Conservation (phyloP, 306 rosid species). For the Quercus robur region DNA sequence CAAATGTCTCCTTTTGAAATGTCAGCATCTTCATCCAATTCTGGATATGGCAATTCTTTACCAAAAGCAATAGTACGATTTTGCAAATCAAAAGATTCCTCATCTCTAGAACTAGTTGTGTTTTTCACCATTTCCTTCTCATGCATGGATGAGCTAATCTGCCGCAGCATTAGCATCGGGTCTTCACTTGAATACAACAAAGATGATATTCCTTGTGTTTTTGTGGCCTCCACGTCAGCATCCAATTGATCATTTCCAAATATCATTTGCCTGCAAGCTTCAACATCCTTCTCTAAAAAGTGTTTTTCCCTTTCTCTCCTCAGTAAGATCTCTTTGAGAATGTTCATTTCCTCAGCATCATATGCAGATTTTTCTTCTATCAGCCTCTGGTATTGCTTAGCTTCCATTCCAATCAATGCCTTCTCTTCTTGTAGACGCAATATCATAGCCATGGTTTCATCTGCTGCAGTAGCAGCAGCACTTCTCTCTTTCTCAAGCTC, state of each 20-base stretch:
- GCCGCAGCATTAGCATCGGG: conserved; percentile 8
- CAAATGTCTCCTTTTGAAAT: conserved; percentile 14
- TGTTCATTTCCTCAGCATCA: conserved; percentile 56
- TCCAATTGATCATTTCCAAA: conserved; percentile 24
- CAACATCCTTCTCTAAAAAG: conserved; percentile 45
- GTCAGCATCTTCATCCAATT: conserved; percentile 12
- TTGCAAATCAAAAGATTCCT: conserved; percentile 24
- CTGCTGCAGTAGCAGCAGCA: conserved; percentile 50
- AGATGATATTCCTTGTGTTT: not conserved
- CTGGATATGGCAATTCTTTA: conserved; percentile 19
- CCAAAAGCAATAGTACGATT: conserved; percentile 24
- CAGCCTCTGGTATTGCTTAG: conserved; percentile 53
- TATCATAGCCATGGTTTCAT: conserved; percentile 64
- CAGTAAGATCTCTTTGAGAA: conserved; percentile 50
- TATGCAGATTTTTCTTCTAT: conserved; percentile 43
- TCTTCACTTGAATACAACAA: conserved; percentile 12
- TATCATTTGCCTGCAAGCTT: conserved; percentile 33
- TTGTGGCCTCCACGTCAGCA: conserved; percentile 25
- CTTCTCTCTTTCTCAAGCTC: conserved; percentile 63
- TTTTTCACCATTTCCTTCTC: conserved; percentile 20
- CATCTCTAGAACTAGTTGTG: conserved; percentile 17
- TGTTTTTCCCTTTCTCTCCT: conserved; percentile 56
- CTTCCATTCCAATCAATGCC: conserved; percentile 53
- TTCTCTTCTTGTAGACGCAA: conserved; percentile 54
- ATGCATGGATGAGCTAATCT: not conserved